Evolutionary conservation across 441 rosid genomes (phyloP).

Genomic region (Erysimum cheiri): DNA sequence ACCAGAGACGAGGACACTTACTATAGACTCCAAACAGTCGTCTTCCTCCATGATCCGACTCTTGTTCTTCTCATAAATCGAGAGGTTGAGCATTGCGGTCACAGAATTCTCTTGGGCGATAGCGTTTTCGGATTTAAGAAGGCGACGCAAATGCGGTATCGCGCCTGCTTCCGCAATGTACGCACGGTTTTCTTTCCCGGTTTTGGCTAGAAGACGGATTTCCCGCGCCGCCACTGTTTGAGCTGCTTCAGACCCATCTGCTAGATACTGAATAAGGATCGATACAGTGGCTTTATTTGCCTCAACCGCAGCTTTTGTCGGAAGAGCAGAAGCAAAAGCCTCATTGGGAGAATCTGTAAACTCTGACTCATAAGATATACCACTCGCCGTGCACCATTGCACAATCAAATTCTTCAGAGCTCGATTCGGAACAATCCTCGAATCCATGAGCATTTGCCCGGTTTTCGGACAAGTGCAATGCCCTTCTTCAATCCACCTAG

Average conservation of each 20-base stretch:
- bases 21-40: constrained; percentile 74
- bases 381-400: constrained; percentile 85
- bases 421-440: constrained; percentile 77
- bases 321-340: constrained; percentile 58
- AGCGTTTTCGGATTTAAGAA: constrained; percentile 62
- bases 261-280: constrained; percentile 71
- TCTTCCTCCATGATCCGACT: constrained; percentile 78
- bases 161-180: constrained; percentile 91
- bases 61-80: constrained; percentile 87
- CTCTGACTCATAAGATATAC: constrained; percentile 67
- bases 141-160: constrained; percentile 66
- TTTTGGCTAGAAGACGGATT: constrained; percentile 83
- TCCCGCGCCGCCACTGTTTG: constrained; percentile 79
- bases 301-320: constrained; percentile 72
- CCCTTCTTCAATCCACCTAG: constrained; percentile 95
- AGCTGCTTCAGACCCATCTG: constrained; percentile 62
- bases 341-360: constrained; percentile 56
- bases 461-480: constrained; percentile 88
- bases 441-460: constrained; percentile 69
- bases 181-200: constrained; percentile 86
- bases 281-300: constrained; percentile 80
- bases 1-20: constrained; percentile 73
- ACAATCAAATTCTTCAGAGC: constrained; percentile 84
- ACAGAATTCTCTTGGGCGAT: constrained; percentile 89
- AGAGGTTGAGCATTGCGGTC: constrained; percentile 86